Evolutionary conservation across 129 eudicot genomes (phyloP), one percentile per base, ranked within the genome.

Genomic region (Tanacetum coccineum): DNA sequence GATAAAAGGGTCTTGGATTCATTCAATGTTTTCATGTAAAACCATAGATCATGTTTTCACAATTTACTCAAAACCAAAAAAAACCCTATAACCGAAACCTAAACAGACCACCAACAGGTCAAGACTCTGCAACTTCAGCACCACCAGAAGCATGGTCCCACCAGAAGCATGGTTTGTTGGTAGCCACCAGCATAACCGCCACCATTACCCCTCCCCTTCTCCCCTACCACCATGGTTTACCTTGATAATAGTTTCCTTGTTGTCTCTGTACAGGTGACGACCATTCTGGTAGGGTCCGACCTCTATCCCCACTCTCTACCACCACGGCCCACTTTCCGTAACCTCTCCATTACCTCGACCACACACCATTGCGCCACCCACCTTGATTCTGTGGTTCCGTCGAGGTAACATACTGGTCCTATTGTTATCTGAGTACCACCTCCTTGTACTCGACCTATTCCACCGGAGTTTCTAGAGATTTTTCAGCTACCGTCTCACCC

Each of bases 231-330:
- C 75, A 74, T 83, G 71, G 48, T 81, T 68, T 88, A 57, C 91
- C 84, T 1, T 80, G 88, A 70, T 80, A 78, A 81, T 85, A 87
- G 59, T 76, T 79, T 21, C 93, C 86, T 10, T 71, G 72, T 77
- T 89, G 96, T 87, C 98, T 51, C 77, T 78, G 68, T 70, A 81
- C 66, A 85, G 95, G 83, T 70, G 76, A 48, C 93, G 86, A 2
- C 96, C 98, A 61, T 91, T 91, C 81, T 83, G 94, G 70, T 85
- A 92, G 3, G 78, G 71, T 22, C 86, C 82, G n/a, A 71, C 89
- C 84, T 15, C 95, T 73, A 22, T 77, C 67, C 21, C 83, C 76
- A 60, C 84, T 65, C n/a, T 32, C 96, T 74, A 42, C 96, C 96
- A 15, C 96, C 96, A 64, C 96, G 84, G n/a, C n/a, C 3, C 94